phyloP scores from a whole-genome alignment of 192 early-diverging fungal genomes.

The Mortierella antarctica region DNA sequence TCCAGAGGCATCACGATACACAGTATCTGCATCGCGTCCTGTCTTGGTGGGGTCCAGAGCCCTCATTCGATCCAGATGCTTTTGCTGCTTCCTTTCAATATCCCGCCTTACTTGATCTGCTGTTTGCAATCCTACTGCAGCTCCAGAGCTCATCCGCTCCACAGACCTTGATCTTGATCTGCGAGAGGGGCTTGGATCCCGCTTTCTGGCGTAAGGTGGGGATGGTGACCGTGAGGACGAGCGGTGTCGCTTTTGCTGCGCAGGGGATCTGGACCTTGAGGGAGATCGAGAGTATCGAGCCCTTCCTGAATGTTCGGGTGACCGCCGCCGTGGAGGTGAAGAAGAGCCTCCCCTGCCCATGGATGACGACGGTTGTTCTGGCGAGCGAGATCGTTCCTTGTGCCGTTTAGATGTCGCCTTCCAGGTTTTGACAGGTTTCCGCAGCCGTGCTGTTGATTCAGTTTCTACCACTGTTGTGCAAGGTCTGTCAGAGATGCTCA shows the following conservation, averaged over 20 bases:
- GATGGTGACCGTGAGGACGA: conserved; percentile 34
- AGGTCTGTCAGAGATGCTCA: neutral
- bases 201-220: conserved; percentile 7
- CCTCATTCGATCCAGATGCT: conserved; percentile 13
- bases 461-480: conserved; percentile 26
- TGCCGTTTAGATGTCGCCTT: conserved; percentile 8
- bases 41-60: conserved; percentile 20
- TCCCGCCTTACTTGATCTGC: conserved; percentile 27
- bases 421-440: conserved; percentile 21
- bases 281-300: conserved; percentile 6
- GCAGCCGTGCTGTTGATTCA: conserved; percentile 21
- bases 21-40: conserved; percentile 51
- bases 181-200: neutral
- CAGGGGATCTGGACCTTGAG: conserved; percentile 18
- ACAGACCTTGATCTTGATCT: conserved; percentile 23
- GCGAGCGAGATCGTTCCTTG: conserved; percentile 9
- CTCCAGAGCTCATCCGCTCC: conserved; percentile 30
- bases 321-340: conserved; percentile 17
- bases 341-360: conserved; percentile 11
- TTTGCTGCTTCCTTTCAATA: conserved; percentile 13
- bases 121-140: conserved; percentile 41
- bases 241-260: conserved; percentile 22
- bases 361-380: neutral
- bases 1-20: conserved; percentile 53
- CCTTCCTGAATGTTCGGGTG: conserved; percentile 2